Evolutionary conservation across 345 rosid genomes (phyloP), one percentile per base, ranked within the genome.

Genomic region (Xanthoceras sorbifolium): DNA sequence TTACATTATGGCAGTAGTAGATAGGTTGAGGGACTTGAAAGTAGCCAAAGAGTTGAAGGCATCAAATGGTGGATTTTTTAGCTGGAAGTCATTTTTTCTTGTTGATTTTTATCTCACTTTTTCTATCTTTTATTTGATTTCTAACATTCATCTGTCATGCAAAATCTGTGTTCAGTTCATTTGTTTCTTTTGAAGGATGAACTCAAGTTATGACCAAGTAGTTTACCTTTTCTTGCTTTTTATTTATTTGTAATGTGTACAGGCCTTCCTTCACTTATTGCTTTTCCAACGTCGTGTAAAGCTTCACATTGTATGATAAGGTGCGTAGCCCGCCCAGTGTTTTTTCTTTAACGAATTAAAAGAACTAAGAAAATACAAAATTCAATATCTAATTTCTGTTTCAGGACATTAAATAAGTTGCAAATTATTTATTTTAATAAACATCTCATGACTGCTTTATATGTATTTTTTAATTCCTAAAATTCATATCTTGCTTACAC

Each of bases 231-330:
- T 64, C 38, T 77, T 62, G 75, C 26, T 74, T 79, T 80, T 69
- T 77, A 89, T 78, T 69, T 72, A 67, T 38, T 67, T 15, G 68
- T 38, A 66, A 74, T 81, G 48, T 67, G 75, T 78, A 67, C 89
- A 93, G 97, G 98, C 79, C 82, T 95, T 80, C 98, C 99, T 80
- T 90, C 93, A 64, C 62, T 93, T 75, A 73, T 90, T 82, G 89
- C 94, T 75, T 87, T 91, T 81, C 94, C 99, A 34, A 74, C 88
- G 8, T 84, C 89, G 64, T 95, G 99, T 85, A 86, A 83, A 90
- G 83, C 82, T 62, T 82, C 86, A 72, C 82, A 81, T 63, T 95
- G 99, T 80, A 85, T 90, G 62, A 44, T 82, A 38, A 90, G 98
- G 99, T 93, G 84, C 83, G 88, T 80, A 77, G 79, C 72, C 72